Evolutionary conservation across 2,329 filamentous ascomycete genomes (phyloP).

Genomic region (Dothistroma pini): DNA sequence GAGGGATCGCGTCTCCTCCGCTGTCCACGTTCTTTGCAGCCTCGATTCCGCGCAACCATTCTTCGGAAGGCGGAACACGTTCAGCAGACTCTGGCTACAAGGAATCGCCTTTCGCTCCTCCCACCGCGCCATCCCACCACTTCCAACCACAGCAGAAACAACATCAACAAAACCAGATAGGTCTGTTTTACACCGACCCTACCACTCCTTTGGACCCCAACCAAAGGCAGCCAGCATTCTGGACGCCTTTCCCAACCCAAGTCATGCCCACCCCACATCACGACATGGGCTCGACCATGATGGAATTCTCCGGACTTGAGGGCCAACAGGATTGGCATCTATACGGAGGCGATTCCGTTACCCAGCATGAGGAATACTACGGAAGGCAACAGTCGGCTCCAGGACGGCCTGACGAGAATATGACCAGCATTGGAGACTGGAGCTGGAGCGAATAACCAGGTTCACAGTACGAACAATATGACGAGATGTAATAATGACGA

Average conservation of each 20-base stretch:
- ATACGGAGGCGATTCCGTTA: constrained; percentile 1
- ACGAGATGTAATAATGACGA: not conserved
- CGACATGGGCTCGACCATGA: constrained; percentile 15
- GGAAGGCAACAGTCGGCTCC: constrained; percentile 13
- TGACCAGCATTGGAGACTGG: constrained; percentile 22
- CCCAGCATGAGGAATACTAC: constrained; percentile 4
- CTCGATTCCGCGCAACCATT: constrained; percentile 28
- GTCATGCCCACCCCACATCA: constrained; percentile 33
- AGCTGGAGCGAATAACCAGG: constrained; percentile 14
- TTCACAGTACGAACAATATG: constrained; percentile 1
- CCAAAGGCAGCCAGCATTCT: constrained; percentile 30
- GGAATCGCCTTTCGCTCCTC: constrained; percentile 26
- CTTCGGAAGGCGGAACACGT: constrained; percentile 20
- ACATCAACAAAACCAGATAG: constrained; percentile 21
- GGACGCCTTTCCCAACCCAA: constrained; percentile 42
- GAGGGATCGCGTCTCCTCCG: constrained; percentile 19
- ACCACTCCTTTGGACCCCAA: constrained; percentile 21
- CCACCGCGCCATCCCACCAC: constrained; percentile 3
- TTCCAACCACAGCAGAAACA: constrained; percentile 11
- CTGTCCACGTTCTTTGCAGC: constrained; percentile 32
- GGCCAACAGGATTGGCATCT: constrained; percentile 6
- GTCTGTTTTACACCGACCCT: constrained; percentile 29
- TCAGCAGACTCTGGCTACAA: constrained; percentile 23
- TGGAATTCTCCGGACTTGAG: constrained; percentile 20
- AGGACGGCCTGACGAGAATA: constrained; percentile 19